A percentile compares a stretch with the other conserved stretches of the same genome.
These are phyloP conservation scores for Clavispora carvajalis DNA, from an alignment of 805 yeast species.

Conservation along the genomic window DNA sequence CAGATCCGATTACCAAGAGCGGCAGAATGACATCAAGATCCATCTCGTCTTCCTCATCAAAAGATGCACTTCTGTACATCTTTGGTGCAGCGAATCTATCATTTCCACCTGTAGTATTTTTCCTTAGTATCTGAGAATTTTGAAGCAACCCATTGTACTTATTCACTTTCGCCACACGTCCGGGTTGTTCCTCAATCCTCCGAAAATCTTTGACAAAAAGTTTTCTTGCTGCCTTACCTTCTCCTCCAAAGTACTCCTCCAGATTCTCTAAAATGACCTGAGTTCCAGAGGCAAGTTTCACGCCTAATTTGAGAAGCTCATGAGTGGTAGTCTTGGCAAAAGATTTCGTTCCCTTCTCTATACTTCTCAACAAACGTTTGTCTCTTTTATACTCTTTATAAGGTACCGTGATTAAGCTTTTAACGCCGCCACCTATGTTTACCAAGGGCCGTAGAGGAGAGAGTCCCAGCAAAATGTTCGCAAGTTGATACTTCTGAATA, in stretches of 20 bases:
- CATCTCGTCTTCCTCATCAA: slow-evolving; percentile 26
- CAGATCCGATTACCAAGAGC: slow-evolving; percentile 19
- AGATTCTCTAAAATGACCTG: slow-evolving; percentile 75
- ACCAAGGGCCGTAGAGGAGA: slow-evolving; percentile 76
- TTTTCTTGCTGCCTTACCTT: slow-evolving; percentile 50
- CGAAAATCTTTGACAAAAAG: slow-evolving; percentile 1
- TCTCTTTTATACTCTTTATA: slow-evolving; percentile 69
- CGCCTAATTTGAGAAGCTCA: slow-evolving; percentile 77
- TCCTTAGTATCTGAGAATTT: slow-evolving; percentile 22
- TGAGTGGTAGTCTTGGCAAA: slow-evolving; percentile 77
- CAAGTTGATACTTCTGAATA: slow-evolving; percentile 72
- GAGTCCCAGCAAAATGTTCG: slow-evolving; percentile 77
- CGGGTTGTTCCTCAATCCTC: background rate
- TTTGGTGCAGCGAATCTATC: slow-evolving; percentile 20
- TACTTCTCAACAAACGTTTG: slow-evolving; percentile 60
- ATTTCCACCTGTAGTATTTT: slow-evolving; percentile 14
- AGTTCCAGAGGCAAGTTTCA: slow-evolving; percentile 81
- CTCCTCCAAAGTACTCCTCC: slow-evolving; percentile 74
- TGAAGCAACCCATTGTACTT: slow-evolving; percentile 17
- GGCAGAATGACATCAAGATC: slow-evolving; percentile 12
- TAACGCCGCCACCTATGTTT: slow-evolving; percentile 72
- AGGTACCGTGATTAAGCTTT: slow-evolving; percentile 69
- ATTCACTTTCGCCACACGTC: slow-evolving; percentile 7
- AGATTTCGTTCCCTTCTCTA: slow-evolving; percentile 68
- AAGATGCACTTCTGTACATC: slow-evolving; percentile 25